These are phyloP conservation scores for Penicillium sp. DNA, from an alignment of 2,329 filamentous ascomycete species.

Conservation along the genomic window DNA sequence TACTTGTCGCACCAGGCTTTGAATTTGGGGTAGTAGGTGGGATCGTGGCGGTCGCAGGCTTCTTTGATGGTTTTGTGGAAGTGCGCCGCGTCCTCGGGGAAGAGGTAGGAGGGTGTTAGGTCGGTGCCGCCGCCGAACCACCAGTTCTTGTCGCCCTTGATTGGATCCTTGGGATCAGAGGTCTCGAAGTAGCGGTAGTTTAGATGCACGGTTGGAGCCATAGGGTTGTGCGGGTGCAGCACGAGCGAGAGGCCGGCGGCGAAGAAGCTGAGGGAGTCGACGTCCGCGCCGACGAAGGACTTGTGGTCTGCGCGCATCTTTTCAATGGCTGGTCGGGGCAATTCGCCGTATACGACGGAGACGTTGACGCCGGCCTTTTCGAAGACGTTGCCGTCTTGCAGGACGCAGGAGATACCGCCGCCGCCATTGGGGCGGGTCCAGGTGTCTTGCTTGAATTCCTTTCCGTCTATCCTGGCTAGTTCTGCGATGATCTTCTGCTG, in stretches of 20 bases:
- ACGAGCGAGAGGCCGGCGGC: constrained; percentile 92
- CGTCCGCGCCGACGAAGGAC: constrained; percentile 72
- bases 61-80: constrained; percentile 95
- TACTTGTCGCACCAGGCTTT: constrained; percentile 99
- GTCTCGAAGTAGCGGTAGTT: constrained; percentile 99
- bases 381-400: constrained; percentile 95
- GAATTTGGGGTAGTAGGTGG: constrained; percentile 87
- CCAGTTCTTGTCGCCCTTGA: constrained; percentile 72
- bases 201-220: constrained; percentile 95
- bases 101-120: constrained; percentile 88
- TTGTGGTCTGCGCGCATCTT: constrained; percentile 97
- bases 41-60: constrained; percentile 90
- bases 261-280: constrained; percentile 90
- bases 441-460: constrained; percentile 77
- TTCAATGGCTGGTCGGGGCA: constrained; percentile 82
- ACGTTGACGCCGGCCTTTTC: constrained; percentile 97
- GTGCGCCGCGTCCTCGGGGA: constrained; percentile 94
- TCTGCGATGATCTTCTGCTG: constrained; percentile 84
- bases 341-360: constrained; percentile 87
- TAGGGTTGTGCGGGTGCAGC: constrained; percentile 89
- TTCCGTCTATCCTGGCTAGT: constrained; percentile 81
- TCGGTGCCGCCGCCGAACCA: constrained; percentile 98
- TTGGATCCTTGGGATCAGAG: constrained; percentile 74
- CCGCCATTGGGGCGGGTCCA: constrained; percentile 89
- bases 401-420: constrained; percentile 88